These are phyloP conservation scores for Serendipita indica DNA, from an alignment of 768 basidiomycete genomes.

Conservation along the genomic window DNA sequence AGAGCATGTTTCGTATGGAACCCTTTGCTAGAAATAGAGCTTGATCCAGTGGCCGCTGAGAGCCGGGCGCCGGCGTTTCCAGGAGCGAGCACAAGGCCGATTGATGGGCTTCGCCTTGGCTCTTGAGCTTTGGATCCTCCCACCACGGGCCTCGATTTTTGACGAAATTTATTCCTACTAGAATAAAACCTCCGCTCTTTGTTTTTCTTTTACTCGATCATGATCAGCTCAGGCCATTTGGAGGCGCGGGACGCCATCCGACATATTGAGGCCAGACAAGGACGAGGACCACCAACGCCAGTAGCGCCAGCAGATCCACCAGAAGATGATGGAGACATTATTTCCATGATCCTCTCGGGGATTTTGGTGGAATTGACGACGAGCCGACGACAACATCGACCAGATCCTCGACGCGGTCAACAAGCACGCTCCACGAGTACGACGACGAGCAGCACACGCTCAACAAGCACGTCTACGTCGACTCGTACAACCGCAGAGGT, in stretches of 20 bases:
- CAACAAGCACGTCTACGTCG: neutral
- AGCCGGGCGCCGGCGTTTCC: neutral
- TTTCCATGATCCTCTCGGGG: neutral
- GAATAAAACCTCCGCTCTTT: neutral
- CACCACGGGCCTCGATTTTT: neutral
- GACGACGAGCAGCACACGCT: neutral
- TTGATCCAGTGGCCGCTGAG: neutral
- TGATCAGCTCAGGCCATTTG: neutral
- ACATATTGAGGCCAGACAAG: neutral
- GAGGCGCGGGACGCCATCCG: conserved; percentile 8
- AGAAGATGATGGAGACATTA: neutral
- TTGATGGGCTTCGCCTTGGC: neutral
- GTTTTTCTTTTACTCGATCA: neutral
- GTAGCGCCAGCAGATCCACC: neutral
- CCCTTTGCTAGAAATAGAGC: neutral
- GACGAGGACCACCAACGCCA: neutral
- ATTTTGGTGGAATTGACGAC: neutral
- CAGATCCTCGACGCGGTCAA: neutral
- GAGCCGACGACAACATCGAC: neutral
- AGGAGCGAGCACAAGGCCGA: neutral
- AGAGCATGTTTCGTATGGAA: neutral
- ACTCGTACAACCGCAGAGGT: neutral
- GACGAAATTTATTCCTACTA: neutral
- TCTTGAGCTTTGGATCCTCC: neutral
- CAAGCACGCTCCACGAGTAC: neutral